Evolutionary conservation across 2,329 filamentous ascomycete species (phyloP), one percentile per base, ranked within the genome.

Genomic region (Penicillium freii): DNA sequence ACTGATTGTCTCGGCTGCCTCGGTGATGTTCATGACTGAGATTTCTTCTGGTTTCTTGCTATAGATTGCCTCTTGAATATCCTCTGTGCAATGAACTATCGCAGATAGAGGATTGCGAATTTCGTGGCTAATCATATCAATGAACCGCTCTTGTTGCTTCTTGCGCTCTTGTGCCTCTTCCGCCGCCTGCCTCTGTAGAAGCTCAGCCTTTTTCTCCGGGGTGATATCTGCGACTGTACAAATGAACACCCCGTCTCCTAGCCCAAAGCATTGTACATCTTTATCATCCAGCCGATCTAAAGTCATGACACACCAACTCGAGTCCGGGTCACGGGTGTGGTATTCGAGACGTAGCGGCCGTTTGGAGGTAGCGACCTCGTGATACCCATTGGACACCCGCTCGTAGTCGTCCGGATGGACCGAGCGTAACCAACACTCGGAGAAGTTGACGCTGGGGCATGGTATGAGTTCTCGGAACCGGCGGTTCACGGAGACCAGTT

Each of bases 111-210:
- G 83, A 61, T 85, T 85, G 4, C 82, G 77, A 74, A 83, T 81
- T 58, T 83, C 81, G 60, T 83, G 81, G 47, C 78, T 80, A 5
- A 81, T 84, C 61, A 91, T 90, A 71, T 91, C 89, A 66, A 92
- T 90, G 66, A 92, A 92, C 62, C 89, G 89, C 66, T 92, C 88
- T 68, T 93, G 90, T 68, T 89, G 86, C 25, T 85, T 81, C 72
- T 94, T 94, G 59, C 92, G 81, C 70, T 93, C 88, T 2, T 92
- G 84, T 0, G 90, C 91, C 70, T 94, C 90, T 67, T 92, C 85
- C 67, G 90, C 88, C 57, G 90, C 86, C 44, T 87, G 82, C 66
- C 84, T 90, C 72, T 95, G 90, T 34, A 91, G 85, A 46, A 87
- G 86, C 72, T 95, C 91, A 1, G 91, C 90, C 80, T 87, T 88